These are phyloP conservation scores for Xylaria nigripes DNA, from an alignment of 495 filamentous ascomycete genomes.

Conservation along the genomic window DNA sequence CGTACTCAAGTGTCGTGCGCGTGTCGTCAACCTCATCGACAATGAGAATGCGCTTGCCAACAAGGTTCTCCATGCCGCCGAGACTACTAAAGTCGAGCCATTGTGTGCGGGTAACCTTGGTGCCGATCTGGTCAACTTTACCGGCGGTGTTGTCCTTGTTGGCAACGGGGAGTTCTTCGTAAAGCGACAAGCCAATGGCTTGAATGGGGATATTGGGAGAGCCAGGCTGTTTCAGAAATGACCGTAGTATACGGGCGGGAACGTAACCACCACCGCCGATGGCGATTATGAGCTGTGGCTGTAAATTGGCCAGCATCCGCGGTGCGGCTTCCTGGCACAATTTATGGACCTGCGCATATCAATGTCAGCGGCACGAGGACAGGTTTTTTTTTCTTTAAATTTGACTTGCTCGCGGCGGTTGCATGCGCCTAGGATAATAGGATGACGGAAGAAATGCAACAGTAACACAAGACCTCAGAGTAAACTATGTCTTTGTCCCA, in stretches of 20 bases:
- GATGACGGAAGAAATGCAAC: not conserved
- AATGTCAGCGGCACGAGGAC: conserved; percentile 10
- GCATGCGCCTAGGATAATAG: conserved; percentile 4
- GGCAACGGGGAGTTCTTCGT: conserved; percentile 64
- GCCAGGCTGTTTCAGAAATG: conserved; percentile 87
- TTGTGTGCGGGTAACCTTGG: conserved; percentile 94
- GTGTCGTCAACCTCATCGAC: conserved; percentile 99
- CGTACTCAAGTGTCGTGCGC: conserved; percentile 92
- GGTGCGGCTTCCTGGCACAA: conserved; percentile 80
- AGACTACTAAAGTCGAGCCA: conserved; percentile 90
- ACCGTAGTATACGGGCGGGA: conserved; percentile 91
- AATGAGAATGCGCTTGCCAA: conserved; percentile 95
- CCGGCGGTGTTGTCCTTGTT: conserved; percentile 37
- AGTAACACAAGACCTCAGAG: not conserved
- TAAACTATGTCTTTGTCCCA: not conserved
- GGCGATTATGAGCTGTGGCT: conserved; percentile 94
- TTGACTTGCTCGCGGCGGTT: too few species aligned
- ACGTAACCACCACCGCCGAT: conserved; percentile 98
- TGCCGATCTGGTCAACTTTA: conserved; percentile 63
- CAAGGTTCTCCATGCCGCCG: conserved; percentile 78
- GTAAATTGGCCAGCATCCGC: conserved; percentile 71
- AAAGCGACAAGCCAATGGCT: conserved; percentile 95
- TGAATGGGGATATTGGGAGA: conserved; percentile 97
- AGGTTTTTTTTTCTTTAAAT: not conserved
- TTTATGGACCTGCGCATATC: conserved; percentile 72